These are phyloP conservation scores for Tilletia caries DNA, from an alignment of 1,284 basidiomycete genomes.

Conservation along the genomic window DNA sequence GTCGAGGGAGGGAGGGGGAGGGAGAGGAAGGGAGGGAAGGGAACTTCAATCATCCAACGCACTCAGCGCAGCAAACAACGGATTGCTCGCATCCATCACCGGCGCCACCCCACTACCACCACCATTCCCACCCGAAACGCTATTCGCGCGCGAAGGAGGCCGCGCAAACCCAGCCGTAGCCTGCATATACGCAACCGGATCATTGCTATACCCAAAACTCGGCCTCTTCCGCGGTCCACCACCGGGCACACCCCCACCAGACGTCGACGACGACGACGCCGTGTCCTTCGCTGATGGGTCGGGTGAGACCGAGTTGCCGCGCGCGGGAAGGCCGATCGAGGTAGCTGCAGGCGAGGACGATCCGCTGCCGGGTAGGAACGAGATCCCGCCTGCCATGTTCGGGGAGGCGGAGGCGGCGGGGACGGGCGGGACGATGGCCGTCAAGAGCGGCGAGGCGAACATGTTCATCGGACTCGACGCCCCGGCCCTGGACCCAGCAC, in stretches of 20 bases:
- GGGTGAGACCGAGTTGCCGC: not conserved
- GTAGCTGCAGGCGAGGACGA: not conserved
- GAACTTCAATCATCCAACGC: not conserved
- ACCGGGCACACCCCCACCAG: not conserved
- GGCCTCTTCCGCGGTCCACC: slow-evolving; percentile 1
- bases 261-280: not conserved
- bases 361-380: not conserved
- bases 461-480: too few species aligned
- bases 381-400: not conserved
- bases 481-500: too few species aligned
- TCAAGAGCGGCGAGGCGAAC: too few species aligned
- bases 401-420: too few species aligned
- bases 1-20: too few species aligned
- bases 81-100: slow-evolving; percentile 1
- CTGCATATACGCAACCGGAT: slow-evolving; percentile 12
- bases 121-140: not conserved
- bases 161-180: slow-evolving; percentile 8
- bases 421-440: too few species aligned
- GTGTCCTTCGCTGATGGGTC: not conserved
- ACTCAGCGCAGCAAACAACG: slow-evolving; percentile 9
- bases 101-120: not conserved
- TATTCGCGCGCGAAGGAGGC: slow-evolving; percentile 10
- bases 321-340: not conserved
- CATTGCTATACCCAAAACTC: slow-evolving; percentile 7
- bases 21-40: too few species aligned